Evolutionary conservation across 2,329 filamentous ascomycete species (phyloP).

Genomic region (Cytospora piceicola): DNA sequence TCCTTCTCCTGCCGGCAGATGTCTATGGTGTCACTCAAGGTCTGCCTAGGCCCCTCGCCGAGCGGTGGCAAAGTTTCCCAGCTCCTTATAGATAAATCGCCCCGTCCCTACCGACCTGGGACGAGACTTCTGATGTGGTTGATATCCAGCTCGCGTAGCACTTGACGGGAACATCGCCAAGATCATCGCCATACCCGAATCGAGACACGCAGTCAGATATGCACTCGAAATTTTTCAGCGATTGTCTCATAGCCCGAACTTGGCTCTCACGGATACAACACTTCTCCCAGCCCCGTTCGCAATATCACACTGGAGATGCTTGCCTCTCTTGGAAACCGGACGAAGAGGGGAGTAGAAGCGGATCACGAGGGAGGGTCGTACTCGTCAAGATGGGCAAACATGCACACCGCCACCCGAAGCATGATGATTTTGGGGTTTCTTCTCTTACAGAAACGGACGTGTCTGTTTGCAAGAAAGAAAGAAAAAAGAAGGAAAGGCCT

Average conservation of each 20-base stretch:
- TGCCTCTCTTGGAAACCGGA: not conserved
- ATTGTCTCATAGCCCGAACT: not conserved
- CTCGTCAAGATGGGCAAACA: conserved; percentile 6
- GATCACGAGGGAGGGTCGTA: not conserved
- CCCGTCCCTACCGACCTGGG: not conserved
- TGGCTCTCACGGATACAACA: not conserved
- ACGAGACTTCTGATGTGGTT: not conserved
- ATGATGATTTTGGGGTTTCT: not conserved
- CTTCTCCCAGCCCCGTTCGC: not conserved
- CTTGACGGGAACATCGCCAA: not conserved
- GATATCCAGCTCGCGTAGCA: not conserved
- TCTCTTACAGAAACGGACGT: not conserved
- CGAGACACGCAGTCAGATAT: not conserved
- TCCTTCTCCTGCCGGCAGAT: conserved; percentile 19
- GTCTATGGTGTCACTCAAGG: conserved; percentile 4
- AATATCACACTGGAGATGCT: not conserved
- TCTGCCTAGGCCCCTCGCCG: not conserved
- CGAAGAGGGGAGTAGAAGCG: not conserved
- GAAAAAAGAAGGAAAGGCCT: not conserved
- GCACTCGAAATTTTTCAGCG: not conserved
- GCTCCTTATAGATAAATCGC: not conserved
- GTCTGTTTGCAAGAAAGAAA: not conserved
- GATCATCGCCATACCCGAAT: not conserved
- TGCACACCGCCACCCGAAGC: not conserved
- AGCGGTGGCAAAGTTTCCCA: not conserved